Evolutionary conservation across 73 alveolate genomes (phyloP).

Genomic region (Strombidium stylifer): DNA sequence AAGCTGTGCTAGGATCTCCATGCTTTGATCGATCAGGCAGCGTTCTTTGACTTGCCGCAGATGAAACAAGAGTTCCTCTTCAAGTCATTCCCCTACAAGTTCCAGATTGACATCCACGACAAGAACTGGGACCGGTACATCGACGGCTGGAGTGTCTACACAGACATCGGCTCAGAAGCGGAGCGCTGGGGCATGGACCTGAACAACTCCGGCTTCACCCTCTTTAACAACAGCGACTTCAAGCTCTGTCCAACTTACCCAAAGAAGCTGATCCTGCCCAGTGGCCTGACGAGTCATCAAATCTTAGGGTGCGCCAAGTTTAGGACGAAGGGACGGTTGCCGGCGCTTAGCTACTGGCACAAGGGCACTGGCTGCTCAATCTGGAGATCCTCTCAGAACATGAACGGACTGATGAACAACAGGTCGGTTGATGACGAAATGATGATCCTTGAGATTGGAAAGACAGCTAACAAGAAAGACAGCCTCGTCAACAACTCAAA

Average conservation of each 20-base stretch:
- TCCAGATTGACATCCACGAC: neutral
- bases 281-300: slow-evolving; percentile 52
- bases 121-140: slow-evolving; percentile 34
- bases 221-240: slow-evolving; percentile 40
- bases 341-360: slow-evolving; percentile 78
- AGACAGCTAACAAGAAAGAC: neutral
- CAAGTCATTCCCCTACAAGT: slow-evolving; percentile 6
- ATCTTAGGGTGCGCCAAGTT: slow-evolving; percentile 58
- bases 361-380: slow-evolving; percentile 59
- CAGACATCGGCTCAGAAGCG: slow-evolving; percentile 58
- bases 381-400: slow-evolving; percentile 80
- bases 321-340: slow-evolving; percentile 84
- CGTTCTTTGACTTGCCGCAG: slow-evolving; percentile 4
- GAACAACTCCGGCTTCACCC: slow-evolving; percentile 37
- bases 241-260: slow-evolving; percentile 84
- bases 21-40: neutral
- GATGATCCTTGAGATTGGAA: slow-evolving; percentile 38
- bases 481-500: slow-evolving; percentile 8
- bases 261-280: slow-evolving; percentile 68
- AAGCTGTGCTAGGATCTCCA: neutral
- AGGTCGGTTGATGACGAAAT: slow-evolving; percentile 64
- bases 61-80: neutral
- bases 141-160: slow-evolving; percentile 75
- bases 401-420: slow-evolving; percentile 52
- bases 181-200: slow-evolving; percentile 60